These are phyloP conservation scores for Dentipellis sp. DNA, from an alignment of 768 basidiomycete species.

Conservation along the genomic window DNA sequence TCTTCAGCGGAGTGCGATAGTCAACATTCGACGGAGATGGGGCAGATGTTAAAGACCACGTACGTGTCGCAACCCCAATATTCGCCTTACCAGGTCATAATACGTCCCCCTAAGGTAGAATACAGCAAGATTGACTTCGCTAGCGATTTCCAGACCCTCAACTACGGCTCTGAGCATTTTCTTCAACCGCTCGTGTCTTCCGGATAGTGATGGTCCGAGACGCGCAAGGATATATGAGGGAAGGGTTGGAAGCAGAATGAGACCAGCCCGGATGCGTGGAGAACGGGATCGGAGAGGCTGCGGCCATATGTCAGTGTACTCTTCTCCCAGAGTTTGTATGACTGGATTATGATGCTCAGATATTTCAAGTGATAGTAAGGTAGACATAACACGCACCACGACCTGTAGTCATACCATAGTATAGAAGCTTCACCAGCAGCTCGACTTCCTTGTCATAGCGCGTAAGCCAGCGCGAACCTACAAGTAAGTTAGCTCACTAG, in stretches of 20 bases:
- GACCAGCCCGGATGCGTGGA: constrained; percentile 32
- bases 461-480: constrained; percentile 74
- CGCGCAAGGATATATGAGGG: constrained; percentile 54
- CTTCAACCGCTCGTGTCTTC: constrained; percentile 26
- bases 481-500: constrained; percentile 1
- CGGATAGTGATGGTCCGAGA: constrained; percentile 30
- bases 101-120: constrained; percentile 81
- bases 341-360: constrained; percentile 31
- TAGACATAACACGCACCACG: constrained; percentile 38
- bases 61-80: constrained; percentile 66
- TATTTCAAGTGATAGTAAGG: neutral
- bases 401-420: constrained; percentile 69
- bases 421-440: constrained; percentile 53
- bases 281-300: constrained; percentile 35
- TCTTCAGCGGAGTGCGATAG: constrained; percentile 27
- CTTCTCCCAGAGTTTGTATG: constrained; percentile 81
- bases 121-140: constrained; percentile 68
- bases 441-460: constrained; percentile 80
- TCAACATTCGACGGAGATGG: neutral
- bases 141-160: constrained; percentile 39
- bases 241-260: constrained; percentile 59
- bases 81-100: constrained; percentile 59
- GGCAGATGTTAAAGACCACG: constrained; percentile 11
- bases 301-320: constrained; percentile 78
- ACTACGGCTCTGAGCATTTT: constrained; percentile 31